Percentiles rank a stretch among this genome's conserved stretches.
These are phyloP conservation scores for Naegleria gruberi DNA, from an alignment of 208 protist species.

Conservation along the genomic window DNA sequence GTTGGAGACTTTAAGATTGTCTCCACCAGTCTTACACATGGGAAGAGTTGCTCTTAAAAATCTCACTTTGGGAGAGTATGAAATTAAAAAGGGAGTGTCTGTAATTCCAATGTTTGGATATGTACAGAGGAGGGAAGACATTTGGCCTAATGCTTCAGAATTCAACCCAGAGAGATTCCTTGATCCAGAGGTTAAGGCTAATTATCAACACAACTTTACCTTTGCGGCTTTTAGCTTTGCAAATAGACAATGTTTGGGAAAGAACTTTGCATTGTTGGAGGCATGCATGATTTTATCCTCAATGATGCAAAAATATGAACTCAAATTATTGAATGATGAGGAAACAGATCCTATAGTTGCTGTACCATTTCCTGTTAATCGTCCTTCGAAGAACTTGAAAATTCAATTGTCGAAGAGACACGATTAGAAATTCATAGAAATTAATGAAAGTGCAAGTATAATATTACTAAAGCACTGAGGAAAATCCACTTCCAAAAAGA, in stretches of 20 bases:
- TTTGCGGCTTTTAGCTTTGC: not conserved
- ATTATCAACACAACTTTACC: not conserved
- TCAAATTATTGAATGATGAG: not conserved
- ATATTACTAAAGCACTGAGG: too few species aligned
- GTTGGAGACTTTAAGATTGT: conserved; percentile 6
- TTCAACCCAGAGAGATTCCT: not conserved
- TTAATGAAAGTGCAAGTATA: too few species aligned
- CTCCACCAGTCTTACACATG: not conserved
- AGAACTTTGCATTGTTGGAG: not conserved
- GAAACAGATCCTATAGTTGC: not conserved
- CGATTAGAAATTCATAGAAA: too few species aligned
- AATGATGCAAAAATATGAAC: not conserved
- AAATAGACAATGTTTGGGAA: not conserved
- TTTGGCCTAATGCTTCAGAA: too few species aligned
- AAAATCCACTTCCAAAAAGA: too few species aligned
- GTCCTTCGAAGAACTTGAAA: not conserved
- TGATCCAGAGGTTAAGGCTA: not conserved
- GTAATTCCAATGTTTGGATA: too few species aligned
- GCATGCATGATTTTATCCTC: not conserved
- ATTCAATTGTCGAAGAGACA: not conserved
- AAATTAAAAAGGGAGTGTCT: not conserved
- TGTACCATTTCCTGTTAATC: not conserved
- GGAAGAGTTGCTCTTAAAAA: not conserved
- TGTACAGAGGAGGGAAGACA: too few species aligned
- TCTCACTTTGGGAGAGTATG: not conserved